A percentile compares a stretch with the other conserved stretches of the same genome.
Evolutionary conservation across 495 filamentous ascomycete genomes (phyloP).

Genomic region (Chaetomium fimeti): DNA sequence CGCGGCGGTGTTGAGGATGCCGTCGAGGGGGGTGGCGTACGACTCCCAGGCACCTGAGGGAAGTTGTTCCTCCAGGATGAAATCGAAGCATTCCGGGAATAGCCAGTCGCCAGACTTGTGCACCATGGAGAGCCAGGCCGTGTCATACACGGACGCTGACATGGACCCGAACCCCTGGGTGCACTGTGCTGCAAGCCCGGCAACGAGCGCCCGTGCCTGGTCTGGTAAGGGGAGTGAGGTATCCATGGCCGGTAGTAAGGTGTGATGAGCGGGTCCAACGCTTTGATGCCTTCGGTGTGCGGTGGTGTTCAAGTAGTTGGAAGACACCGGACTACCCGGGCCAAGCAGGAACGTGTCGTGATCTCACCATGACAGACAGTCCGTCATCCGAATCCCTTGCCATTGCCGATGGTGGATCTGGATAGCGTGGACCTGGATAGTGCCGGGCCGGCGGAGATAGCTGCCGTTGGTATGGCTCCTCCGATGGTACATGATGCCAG

Average conservation of each 20-base stretch:
- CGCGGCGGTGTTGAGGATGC: background rate
- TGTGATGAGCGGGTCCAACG: background rate
- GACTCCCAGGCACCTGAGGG: background rate
- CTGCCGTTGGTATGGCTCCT: background rate
- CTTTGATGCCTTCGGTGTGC: background rate
- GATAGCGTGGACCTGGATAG: background rate
- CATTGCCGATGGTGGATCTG: background rate
- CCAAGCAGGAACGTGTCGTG: background rate
- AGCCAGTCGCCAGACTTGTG: background rate
- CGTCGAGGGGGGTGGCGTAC: background rate
- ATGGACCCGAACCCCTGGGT: background rate
- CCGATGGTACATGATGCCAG: background rate
- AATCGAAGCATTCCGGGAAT: background rate
- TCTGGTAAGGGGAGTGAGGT: background rate
- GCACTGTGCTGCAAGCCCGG: background rate
- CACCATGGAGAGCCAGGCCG: background rate
- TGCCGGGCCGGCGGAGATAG: background rate
- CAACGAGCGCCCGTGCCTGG: background rate
- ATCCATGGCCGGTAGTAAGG: background rate
- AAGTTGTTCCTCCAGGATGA: background rate
- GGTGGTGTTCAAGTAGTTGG: background rate
- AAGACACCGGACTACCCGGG: background rate
- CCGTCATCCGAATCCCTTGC: background rate
- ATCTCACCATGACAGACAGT: background rate
- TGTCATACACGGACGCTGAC: background rate